Percentiles rank a stretch among this genome's conserved stretches.
Evolutionary conservation across 208 protist genomes (phyloP).

Genomic region (Leishmania turanica): DNA sequence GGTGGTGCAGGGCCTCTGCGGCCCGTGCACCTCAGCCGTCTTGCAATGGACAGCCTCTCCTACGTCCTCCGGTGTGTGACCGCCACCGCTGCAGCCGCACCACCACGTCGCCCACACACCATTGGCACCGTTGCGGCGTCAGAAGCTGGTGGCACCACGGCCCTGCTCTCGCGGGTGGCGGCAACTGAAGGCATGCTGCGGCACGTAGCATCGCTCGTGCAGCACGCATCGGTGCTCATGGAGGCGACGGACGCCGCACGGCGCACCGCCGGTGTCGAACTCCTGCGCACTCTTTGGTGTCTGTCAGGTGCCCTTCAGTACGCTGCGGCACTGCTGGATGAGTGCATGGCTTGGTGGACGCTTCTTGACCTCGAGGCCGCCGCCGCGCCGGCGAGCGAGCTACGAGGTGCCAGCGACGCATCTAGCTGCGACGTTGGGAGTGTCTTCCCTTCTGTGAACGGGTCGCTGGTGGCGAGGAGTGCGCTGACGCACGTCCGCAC

Average conservation of each 20-base stretch:
- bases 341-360: slow-evolving; percentile 17
- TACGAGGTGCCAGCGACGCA: not conserved
- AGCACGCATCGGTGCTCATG: not conserved
- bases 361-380: slow-evolving; percentile 18
- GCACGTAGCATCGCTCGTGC: not conserved
- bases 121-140: not conserved
- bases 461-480: not conserved
- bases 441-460: not conserved
- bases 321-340: slow-evolving; percentile 12
- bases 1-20: not conserved
- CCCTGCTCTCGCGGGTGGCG: slow-evolving; percentile 17
- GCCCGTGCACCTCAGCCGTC: not conserved
- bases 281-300: not conserved
- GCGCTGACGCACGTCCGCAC: not conserved
- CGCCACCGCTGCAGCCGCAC: not conserved
- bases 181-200: slow-evolving; percentile 15
- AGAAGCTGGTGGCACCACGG: not conserved
- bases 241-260: not conserved
- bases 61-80: slow-evolving; percentile 20
- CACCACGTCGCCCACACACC: not conserved
- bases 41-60: not conserved
- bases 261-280: not conserved
- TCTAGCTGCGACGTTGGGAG: not conserved
- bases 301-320: slow-evolving; percentile 1
- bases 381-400: not conserved